These are phyloP conservation scores for Sporothrix brasiliensis DNA, from an alignment of 2,329 filamentous ascomycete species.

Conservation along the genomic window DNA sequence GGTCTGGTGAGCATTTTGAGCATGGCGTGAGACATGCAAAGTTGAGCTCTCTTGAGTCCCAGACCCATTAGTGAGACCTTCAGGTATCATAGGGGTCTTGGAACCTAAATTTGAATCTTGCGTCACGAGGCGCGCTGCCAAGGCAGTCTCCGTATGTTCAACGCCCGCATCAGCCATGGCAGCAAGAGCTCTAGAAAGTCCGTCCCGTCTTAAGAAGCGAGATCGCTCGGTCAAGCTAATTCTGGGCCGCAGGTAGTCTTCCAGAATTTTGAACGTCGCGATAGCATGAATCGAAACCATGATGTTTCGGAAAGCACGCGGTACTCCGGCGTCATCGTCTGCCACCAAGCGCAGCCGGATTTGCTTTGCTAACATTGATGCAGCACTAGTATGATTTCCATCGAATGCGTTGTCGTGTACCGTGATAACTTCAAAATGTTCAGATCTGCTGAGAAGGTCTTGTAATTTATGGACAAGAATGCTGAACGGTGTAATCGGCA, in stretches of 20 bases:
- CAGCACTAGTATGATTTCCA: conserved; percentile 84
- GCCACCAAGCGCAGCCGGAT: conserved; percentile 85
- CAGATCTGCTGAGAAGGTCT: conserved; percentile 90
- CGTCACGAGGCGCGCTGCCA: conserved; percentile 53
- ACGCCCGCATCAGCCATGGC: conserved; percentile 72
- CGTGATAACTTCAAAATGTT: conserved; percentile 97
- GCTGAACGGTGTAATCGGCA: conserved; percentile 81
- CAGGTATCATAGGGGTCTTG: conserved; percentile 41
- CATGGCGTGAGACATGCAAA: background rate
- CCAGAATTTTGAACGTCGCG: conserved; percentile 93
- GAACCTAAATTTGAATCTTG: conserved; percentile 42
- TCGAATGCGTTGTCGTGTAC: conserved; percentile 92
- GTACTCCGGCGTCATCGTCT: conserved; percentile 88
- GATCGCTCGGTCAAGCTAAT: conserved; percentile 80
- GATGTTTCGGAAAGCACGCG: conserved; percentile 83
- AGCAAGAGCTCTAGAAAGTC: conserved; percentile 69
- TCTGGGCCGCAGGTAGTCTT: conserved; percentile 90
- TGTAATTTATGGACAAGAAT: conserved; percentile 92
- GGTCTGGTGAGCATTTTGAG: background rate
- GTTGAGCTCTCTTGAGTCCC: background rate
- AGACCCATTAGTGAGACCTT: conserved; percentile 40
- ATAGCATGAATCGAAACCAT: conserved; percentile 99
- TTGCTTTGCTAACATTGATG: conserved; percentile 96
- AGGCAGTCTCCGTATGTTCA: conserved; percentile 55
- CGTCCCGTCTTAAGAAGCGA: conserved; percentile 61